Percentiles rank a stretch among this genome's conserved stretches.
phyloP scores from a whole-genome alignment of 768 basidiomycete genomes.

The Tricholoma furcatifolium region DNA sequence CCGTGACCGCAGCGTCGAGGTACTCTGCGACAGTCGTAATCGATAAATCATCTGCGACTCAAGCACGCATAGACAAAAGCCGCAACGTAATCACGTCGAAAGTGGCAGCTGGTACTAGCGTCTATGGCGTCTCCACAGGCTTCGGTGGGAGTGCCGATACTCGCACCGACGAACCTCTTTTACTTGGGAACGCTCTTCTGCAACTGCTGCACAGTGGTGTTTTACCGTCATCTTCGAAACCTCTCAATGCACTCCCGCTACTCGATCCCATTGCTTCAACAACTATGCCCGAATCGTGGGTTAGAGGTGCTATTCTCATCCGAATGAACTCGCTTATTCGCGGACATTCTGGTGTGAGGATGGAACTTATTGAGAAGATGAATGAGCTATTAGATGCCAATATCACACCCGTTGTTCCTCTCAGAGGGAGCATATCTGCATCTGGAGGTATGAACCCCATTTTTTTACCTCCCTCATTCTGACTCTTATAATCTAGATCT shows the following conservation, averaged over 20 bases:
- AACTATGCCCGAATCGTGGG: conserved; percentile 86
- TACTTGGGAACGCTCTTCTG: conserved; percentile 79
- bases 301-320: conserved; percentile 82
- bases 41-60: conserved; percentile 45
- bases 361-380: conserved; percentile 81
- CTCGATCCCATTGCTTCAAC: conserved; percentile 64
- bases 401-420: conserved; percentile 77
- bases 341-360: conserved; percentile 84
- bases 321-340: conserved; percentile 89
- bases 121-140: conserved; percentile 83
- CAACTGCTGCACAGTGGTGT: conserved; percentile 83
- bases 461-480: conserved; percentile 6
- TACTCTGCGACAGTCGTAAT: conserved; percentile 53
- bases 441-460: conserved; percentile 57
- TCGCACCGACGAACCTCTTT: conserved; percentile 68
- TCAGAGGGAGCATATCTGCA: conserved; percentile 82
- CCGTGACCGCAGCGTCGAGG: conserved; percentile 75
- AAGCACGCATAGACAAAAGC: conserved; percentile 57
- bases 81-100: conserved; percentile 66
- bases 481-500: conserved; percentile 45
- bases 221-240: conserved; percentile 52
- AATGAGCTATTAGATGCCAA: conserved; percentile 66
- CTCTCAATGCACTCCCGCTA: conserved; percentile 60
- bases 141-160: conserved; percentile 91
- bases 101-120: conserved; percentile 61